A percentile compares a stretch with the other conserved stretches of the same genome.
Evolutionary conservation across 2,329 filamentous ascomycete genomes (phyloP).

Genomic region (Fusarium nurragi): DNA sequence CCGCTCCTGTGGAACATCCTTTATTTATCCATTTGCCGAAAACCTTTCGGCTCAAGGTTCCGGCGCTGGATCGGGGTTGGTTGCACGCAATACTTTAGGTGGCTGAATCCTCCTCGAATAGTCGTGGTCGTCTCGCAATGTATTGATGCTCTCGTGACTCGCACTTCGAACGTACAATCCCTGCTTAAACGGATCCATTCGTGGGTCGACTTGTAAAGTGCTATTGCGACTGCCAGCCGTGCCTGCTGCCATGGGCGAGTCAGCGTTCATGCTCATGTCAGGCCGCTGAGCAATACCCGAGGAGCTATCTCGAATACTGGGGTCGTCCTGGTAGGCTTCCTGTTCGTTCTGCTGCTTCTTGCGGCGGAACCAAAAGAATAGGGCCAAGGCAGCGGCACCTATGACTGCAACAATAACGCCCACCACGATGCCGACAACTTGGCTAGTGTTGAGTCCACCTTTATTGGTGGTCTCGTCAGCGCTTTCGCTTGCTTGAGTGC

Average conservation of each 20-base stretch:
- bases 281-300: conserved; percentile 58
- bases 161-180: conserved; percentile 66
- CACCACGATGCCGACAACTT: conserved; percentile 62
- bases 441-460: conserved; percentile 55
- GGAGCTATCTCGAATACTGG: conserved; percentile 61
- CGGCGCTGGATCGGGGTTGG: conserved; percentile 65
- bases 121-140: conserved; percentile 71
- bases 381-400: conserved; percentile 48
- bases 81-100: conserved; percentile 67
- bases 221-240: conserved; percentile 61
- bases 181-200: conserved; percentile 69
- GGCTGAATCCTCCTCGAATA: conserved; percentile 69
- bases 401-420: conserved; percentile 59
- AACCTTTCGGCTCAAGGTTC: conserved; percentile 13
- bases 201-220: conserved; percentile 67
- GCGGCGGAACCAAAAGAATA: conserved; percentile 58
- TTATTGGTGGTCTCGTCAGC: conserved; percentile 28
- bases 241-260: conserved; percentile 46
- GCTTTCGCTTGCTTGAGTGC: conserved; percentile 34
- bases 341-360: conserved; percentile 56
- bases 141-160: conserved; percentile 71
- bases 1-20: conserved; percentile 27
- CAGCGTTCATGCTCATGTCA: conserved; percentile 52
- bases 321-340: conserved; percentile 55
- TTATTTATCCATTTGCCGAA: conserved; percentile 20